Base-by-base conservation (phyloP, 1,139 yeast genomes). In the Diutina pseudorugosa region DNA sequence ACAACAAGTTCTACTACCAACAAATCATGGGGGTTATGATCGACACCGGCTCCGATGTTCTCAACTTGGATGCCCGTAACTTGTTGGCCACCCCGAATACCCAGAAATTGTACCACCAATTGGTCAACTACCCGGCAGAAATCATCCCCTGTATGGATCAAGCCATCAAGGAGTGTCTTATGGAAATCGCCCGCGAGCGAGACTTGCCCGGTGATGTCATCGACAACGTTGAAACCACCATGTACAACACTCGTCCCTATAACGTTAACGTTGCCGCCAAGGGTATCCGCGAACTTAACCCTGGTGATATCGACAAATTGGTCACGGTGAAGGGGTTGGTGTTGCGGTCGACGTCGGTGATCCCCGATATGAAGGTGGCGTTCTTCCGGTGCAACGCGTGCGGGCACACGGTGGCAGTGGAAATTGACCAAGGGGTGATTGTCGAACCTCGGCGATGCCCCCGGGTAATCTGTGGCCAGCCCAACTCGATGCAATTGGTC, bases 301-400 rank as follows among this genome's bases (percentile, higher is more conserved):
- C 98, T 4, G 85, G 83, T 58, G 98, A 93, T 69, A 93, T 94
- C 57, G 98, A 94, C 68, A 91, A 93, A 63, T 75, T 93, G 55
- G 95, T 94, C 16, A 80, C 90, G 54, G 83, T 93, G 54, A 93
- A 93, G 68, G 99, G 99, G 41, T 75, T 93, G 53, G 95, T 90
- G 1, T 73, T 93, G 53, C 79, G 99, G 60, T 76, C 96, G 4
- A 89, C 97, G 5, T 81, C 97, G 2, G 83, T 94, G 52, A 89
- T 93, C 52, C 99, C 99, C 14, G 99, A 93, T 65, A 93, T 94
- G 98, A 90, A 90, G 65, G 90, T 86, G 52, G 98, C 98, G 0
- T 93, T 91, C 64, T 94, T 93, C 79, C 87, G 84, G 68, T 93
- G 99, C 71, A 85, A 82, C 58, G 95, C 94, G 23, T 93, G 99